These are phyloP conservation scores for Astrothelium subdiscretum DNA, from an alignment of 495 filamentous ascomycete genomes.

Conservation along the genomic window DNA sequence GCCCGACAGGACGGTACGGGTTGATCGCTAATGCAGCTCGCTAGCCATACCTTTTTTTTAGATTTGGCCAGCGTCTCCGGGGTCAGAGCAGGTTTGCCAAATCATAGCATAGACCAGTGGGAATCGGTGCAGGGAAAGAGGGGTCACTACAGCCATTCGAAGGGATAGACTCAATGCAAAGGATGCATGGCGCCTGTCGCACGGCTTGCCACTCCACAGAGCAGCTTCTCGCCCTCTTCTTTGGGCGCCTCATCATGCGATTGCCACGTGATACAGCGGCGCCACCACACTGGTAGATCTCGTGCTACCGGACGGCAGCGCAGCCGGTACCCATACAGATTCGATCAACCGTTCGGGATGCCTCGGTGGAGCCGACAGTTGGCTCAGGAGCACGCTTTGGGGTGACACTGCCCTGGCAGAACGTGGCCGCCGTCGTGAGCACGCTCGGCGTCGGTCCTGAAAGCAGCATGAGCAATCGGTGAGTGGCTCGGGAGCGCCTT, in stretches of 20 bases:
- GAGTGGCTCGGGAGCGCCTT: neutral
- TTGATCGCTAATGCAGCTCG: conserved; percentile 4
- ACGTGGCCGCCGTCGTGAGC: neutral
- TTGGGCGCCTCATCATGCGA: conserved; percentile 3
- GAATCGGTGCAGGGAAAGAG: neutral
- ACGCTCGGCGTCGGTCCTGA: neutral
- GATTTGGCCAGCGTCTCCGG: conserved; percentile 31
- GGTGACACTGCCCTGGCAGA: neutral
- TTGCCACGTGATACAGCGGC: conserved; percentile 11
- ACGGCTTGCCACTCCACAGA: neutral
- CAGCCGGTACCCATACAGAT: neutral
- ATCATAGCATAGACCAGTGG: conserved; percentile 4
- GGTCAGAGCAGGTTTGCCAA: conserved; percentile 29
- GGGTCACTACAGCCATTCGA: neutral
- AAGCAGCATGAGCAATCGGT: no score
- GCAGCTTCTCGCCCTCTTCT: conserved; percentile 2
- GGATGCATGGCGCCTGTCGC: conserved; percentile 18
- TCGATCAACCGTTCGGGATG: neutral
- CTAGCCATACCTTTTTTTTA: conserved; percentile 30
- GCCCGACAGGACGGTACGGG: conserved; percentile 4
- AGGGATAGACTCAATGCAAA: neutral
- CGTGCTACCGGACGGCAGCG: neutral
- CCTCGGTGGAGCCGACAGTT: neutral
- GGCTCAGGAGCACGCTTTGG: neutral
- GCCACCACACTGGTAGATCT: conserved; percentile 1